Evolutionary conservation across 345 rosid species (phyloP), one percentile per base, ranked within the genome.

Genomic region (Excoecaria agallocha): DNA sequence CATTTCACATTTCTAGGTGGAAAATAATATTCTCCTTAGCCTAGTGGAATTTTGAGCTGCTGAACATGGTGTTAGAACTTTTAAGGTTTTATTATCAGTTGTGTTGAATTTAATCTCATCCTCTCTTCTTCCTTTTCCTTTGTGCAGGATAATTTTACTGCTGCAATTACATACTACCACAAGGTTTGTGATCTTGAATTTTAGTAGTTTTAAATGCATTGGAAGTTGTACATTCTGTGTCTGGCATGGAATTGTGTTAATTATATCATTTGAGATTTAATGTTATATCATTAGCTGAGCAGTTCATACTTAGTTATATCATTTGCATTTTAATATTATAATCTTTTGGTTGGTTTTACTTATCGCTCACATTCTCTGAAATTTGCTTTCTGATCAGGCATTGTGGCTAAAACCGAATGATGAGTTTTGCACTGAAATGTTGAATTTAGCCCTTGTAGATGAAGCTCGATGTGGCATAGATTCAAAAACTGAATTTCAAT

Each of bases 371-470:
- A 59, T 30, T 48, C 15, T 69, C 59, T 50, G 15, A 50, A 30
- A 45, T 69, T 65, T 51, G 12, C 17, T 67, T 71, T 50, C 41
- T 54, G 10, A 76, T 71, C 90, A 92, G 97, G 97, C 96, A 64
- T 67, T 93, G 58, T 90, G 91, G 93, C 76, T 89, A 84, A 89
- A 89, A 77, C 89, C 95, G 12, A 88, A 92, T 56, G 98, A 92
- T 80, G 88, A 88, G 46, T 95, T 93, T 79, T 93, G 97, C 87
- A 82, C 88, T 0, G 97, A 95, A 66, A 93, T 95, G 99, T 83
- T 95, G 74, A 89, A 84, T 63, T 71, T 84, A 80, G 97, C 98
- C 52, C 93, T 93, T 7, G 66, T 71, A 24, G 92, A 93, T 61
- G 99, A 93, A 80, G 84, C 90, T 70, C 94, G 76, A 61, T 77